Percentiles rank a stretch among this genome's conserved stretches.
Evolutionary conservation across 305 asterid species (phyloP).

Genomic region (Euphrasia arctica): DNA sequence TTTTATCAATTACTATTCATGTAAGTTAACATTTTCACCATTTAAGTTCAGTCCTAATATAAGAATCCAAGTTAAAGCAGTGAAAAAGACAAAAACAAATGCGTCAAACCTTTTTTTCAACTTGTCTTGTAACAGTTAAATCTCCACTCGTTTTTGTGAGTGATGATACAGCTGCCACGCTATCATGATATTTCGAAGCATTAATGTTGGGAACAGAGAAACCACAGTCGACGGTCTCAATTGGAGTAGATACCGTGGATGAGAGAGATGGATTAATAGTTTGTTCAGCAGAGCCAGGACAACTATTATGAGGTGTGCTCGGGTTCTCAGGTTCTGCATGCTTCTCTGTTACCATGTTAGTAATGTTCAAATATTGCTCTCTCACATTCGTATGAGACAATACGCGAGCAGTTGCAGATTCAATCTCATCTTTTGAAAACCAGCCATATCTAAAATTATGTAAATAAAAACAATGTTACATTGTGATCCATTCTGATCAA

Average conservation of each 20-base stretch:
- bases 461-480: slow-evolving; percentile 15
- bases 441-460: slow-evolving; percentile 71
- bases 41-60: neutral
- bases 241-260: slow-evolving; percentile 28
- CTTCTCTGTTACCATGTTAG: slow-evolving; percentile 32
- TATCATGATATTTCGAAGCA: slow-evolving; percentile 31
- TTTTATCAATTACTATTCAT: neutral
- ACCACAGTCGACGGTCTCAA: slow-evolving; percentile 32
- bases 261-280: slow-evolving; percentile 28
- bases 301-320: slow-evolving; percentile 27
- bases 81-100: no score
- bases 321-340: slow-evolving; percentile 33
- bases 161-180: slow-evolving; percentile 28
- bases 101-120: slow-evolving; percentile 47
- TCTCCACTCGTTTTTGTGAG: slow-evolving; percentile 36
- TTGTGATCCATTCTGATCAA: slow-evolving; percentile 2
- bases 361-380: slow-evolving; percentile 32
- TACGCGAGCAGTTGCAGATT: slow-evolving; percentile 43
- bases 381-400: slow-evolving; percentile 33
- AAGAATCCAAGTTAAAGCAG: slow-evolving; percentile 3
- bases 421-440: slow-evolving; percentile 66
- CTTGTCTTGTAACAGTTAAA: slow-evolving; percentile 35
- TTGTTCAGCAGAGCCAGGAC: slow-evolving; percentile 33
- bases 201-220: slow-evolving; percentile 30
- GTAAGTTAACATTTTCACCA: neutral